A percentile compares a stretch with the other conserved stretches of the same genome.
Evolutionary conservation across 768 basidiomycete genomes (phyloP).

Genomic region (Russula sp.): DNA sequence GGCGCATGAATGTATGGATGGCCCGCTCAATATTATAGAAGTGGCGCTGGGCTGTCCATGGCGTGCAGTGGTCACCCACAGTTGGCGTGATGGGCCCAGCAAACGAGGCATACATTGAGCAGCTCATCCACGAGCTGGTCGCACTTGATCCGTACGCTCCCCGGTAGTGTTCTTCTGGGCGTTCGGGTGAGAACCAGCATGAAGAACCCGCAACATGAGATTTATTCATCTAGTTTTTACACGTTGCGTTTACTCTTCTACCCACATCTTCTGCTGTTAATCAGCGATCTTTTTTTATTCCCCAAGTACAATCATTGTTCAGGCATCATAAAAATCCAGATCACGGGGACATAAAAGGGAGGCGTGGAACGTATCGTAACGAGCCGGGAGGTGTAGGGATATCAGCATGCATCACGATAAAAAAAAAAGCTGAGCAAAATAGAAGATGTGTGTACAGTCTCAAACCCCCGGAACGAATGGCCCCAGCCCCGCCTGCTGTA

Average conservation of each 20-base stretch:
- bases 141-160: slow-evolving; percentile 12
- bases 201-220: not conserved
- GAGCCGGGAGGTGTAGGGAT: not conserved
- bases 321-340: slow-evolving; percentile 8
- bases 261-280: not conserved
- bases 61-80: slow-evolving; percentile 46
- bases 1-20: not conserved
- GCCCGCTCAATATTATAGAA: slow-evolving; percentile 35
- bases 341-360: not conserved
- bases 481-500: slow-evolving; percentile 72
- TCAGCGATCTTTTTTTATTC: not conserved
- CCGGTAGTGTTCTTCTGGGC: not conserved
- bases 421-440: not conserved
- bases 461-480: slow-evolving; percentile 45
- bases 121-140: slow-evolving; percentile 20
- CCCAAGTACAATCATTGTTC: slow-evolving; percentile 3
- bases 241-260: not conserved
- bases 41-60: slow-evolving; percentile 66
- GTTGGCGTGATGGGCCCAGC: slow-evolving; percentile 35
- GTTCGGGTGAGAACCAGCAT: not conserved
- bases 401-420: not conserved
- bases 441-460: slow-evolving; percentile 8
- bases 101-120: slow-evolving; percentile 16
- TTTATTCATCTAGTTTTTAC: not conserved
- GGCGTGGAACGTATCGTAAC: slow-evolving; percentile 9